These are phyloP conservation scores for Fusarium torulosum DNA, from an alignment of 2,329 filamentous ascomycete genomes.

Conservation along the genomic window DNA sequence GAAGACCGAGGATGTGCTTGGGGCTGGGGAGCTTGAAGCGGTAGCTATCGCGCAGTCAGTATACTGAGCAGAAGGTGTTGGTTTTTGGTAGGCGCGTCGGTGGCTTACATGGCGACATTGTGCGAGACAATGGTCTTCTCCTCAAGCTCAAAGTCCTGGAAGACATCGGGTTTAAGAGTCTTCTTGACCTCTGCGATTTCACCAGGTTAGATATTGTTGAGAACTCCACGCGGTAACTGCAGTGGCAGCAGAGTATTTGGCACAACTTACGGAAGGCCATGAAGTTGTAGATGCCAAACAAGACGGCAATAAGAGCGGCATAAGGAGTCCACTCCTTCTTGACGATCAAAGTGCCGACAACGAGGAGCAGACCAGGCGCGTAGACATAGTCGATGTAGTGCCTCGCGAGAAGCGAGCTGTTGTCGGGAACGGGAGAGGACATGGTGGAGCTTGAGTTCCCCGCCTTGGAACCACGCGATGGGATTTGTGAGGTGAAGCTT, in stretches of 20 bases:
- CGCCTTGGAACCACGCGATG: constrained; percentile 29
- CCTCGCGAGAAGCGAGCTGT: constrained; percentile 60
- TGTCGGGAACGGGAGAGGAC: constrained; percentile 45
- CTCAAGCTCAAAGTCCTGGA: constrained; percentile 92
- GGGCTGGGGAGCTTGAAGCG: constrained; percentile 87
- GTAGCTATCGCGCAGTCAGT: constrained; percentile 69
- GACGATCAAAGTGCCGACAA: constrained; percentile 80
- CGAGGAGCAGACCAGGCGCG: constrained; percentile 82
- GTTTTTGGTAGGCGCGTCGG: background rate
- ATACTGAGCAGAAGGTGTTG: background rate
- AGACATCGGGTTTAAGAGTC: constrained; percentile 86
- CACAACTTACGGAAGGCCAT: constrained; percentile 74
- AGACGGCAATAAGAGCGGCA: constrained; percentile 74
- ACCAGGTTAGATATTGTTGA: constrained; percentile 26
- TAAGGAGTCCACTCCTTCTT: constrained; percentile 83
- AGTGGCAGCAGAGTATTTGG: background rate
- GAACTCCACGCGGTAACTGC: constrained; percentile 3
- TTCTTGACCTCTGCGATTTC: constrained; percentile 74
- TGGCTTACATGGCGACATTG: constrained; percentile 91
- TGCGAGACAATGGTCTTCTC: constrained; percentile 97
- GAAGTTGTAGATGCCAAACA: constrained; percentile 78
- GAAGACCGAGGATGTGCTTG: constrained; percentile 88
- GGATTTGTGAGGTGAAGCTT: constrained; percentile 25
- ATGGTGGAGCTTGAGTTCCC: constrained; percentile 38
- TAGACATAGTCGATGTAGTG: constrained; percentile 84